A percentile compares a stretch with the other conserved stretches of the same genome.
phyloP scores from a whole-genome alignment of 2,329 filamentous ascomycete species.

The Claviceps spartinae region DNA sequence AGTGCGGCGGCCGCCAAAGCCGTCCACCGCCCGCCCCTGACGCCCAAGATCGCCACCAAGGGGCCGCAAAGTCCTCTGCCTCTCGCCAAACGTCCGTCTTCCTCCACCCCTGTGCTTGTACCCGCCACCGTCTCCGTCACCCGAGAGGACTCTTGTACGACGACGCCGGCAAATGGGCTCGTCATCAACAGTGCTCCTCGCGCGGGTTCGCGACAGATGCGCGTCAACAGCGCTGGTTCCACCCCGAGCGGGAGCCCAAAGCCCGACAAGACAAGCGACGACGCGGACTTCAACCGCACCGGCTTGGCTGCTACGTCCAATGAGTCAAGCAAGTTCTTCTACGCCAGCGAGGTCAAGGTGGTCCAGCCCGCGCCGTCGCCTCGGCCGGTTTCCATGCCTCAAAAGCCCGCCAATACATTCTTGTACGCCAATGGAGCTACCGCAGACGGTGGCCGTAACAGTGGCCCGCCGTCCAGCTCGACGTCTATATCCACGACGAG shows the following conservation, averaged over 20 bases:
- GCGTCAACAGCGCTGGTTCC: conserved; percentile 53
- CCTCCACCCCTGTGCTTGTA: conserved; percentile 8
- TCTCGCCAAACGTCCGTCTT: conserved; percentile 22
- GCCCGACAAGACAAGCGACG: conserved; percentile 26
- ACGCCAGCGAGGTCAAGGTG: conserved; percentile 63
- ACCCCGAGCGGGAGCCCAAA: conserved; percentile 52
- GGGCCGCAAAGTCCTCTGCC: conserved; percentile 20
- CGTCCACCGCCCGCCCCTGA: conserved; percentile 34
- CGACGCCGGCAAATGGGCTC: conserved; percentile 40
- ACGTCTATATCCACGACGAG: conserved; percentile 22
- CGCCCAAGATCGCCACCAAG: conserved; percentile 40
- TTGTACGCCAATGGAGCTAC: conserved; percentile 41
- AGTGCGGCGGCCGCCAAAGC: conserved; percentile 46
- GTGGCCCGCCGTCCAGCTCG: conserved; percentile 15
- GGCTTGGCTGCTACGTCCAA: conserved; percentile 17
- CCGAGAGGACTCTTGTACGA: conserved; percentile 36
- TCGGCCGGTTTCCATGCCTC: conserved; percentile 24
- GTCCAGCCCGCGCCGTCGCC: conserved; percentile 23
- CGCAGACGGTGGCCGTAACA: conserved; percentile 24
- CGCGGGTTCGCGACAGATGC: conserved; percentile 57
- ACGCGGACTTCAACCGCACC: conserved; percentile 21
- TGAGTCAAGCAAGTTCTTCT: conserved; percentile 62
- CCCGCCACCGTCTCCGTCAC: conserved; percentile 10
- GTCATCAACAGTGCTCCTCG: conserved; percentile 64
- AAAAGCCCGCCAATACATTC: conserved; percentile 35